Evolutionary conservation across 2,329 filamentous ascomycete species (phyloP).

Genomic region (Ophiostoma montium): DNA sequence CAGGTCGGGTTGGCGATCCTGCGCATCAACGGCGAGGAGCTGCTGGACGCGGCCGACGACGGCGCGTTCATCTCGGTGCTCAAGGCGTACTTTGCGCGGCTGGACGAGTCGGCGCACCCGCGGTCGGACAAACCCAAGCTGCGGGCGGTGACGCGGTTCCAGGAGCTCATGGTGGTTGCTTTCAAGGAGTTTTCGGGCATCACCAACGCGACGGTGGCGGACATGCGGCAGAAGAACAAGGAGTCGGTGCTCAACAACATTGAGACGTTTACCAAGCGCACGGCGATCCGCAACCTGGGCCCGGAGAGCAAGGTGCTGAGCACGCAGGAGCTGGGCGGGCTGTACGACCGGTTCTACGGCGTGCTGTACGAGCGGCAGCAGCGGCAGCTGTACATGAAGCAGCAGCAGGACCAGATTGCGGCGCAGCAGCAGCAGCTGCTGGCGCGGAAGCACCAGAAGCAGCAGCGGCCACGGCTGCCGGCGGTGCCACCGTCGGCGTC

Average conservation of each 20-base stretch:
- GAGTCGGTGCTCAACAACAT: slow-evolving; percentile 89
- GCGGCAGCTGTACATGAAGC: slow-evolving; percentile 60
- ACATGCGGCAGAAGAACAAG: slow-evolving; percentile 83
- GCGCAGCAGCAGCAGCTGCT: slow-evolving; percentile 69
- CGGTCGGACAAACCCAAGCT: slow-evolving; percentile 92
- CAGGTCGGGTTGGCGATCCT: slow-evolving; percentile 95
- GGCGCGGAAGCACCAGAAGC: slow-evolving; percentile 35
- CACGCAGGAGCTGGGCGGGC: slow-evolving; percentile 68
- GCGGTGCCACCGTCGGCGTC: slow-evolving; percentile 12
- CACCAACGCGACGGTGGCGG: slow-evolving; percentile 82
- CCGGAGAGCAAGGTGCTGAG: slow-evolving; percentile 88
- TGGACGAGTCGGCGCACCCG: slow-evolving; percentile 92
- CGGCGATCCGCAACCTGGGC: slow-evolving; percentile 86
- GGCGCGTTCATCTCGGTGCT: slow-evolving; percentile 93
- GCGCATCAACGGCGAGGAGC: slow-evolving; percentile 89
- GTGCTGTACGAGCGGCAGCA: slow-evolving; percentile 87
- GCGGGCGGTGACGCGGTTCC: slow-evolving; percentile 85
- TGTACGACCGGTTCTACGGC: slow-evolving; percentile 91
- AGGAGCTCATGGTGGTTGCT: slow-evolving; percentile 96
- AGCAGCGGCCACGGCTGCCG: slow-evolving; percentile 10
- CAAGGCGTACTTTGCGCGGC: slow-evolving; percentile 82
- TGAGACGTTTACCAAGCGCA: slow-evolving; percentile 93
- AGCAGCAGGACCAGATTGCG: slow-evolving; percentile 49
- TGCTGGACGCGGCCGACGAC: slow-evolving; percentile 85
- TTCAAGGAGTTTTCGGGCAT: slow-evolving; percentile 97